These are phyloP conservation scores for Colletotrichum echinochloae DNA, from an alignment of 2,329 filamentous ascomycete genomes.

Conservation along the genomic window DNA sequence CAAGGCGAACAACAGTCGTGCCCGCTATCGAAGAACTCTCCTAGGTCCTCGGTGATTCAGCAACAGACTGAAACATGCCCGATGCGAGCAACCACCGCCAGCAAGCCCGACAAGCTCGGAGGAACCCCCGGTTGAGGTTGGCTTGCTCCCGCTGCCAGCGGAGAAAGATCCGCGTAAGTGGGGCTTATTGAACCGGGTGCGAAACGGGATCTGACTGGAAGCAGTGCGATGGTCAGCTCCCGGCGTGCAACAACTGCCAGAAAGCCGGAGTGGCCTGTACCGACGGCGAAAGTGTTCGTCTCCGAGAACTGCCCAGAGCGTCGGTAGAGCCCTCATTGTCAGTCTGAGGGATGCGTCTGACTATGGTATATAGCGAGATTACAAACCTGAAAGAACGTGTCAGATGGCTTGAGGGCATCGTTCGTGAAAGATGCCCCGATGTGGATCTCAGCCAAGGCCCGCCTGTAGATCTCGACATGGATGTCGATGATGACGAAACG, in stretches of 20 bases:
- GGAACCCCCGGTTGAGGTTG: slow-evolving; percentile 46
- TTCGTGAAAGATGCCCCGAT: slow-evolving; percentile 56
- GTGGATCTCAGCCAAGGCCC: slow-evolving; percentile 51
- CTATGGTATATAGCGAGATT: slow-evolving; percentile 38
- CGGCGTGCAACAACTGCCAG: slow-evolving; percentile 57
- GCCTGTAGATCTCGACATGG: slow-evolving; percentile 7
- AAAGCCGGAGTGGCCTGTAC: slow-evolving; percentile 56
- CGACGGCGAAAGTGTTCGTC: slow-evolving; percentile 56
- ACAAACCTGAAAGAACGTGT: slow-evolving; percentile 55
- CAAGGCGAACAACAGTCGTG: slow-evolving; percentile 22
- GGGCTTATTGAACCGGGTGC: neutral
- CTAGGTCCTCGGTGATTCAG: neutral
- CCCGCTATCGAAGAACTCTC: neutral
- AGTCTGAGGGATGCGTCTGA: neutral
- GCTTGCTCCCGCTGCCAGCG: slow-evolving; percentile 55
- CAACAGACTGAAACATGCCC: slow-evolving; percentile 18
- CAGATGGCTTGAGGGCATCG: slow-evolving; percentile 59
- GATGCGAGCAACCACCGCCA: slow-evolving; percentile 21
- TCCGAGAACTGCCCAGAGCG: slow-evolving; percentile 57
- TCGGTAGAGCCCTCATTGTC: slow-evolving; percentile 41
- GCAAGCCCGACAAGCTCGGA: slow-evolving; percentile 42
- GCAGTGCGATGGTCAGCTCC: slow-evolving; percentile 59
- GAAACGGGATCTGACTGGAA: slow-evolving; percentile 12
- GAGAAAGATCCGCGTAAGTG: slow-evolving; percentile 60
- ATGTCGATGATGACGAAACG: slow-evolving; percentile 22